Percentiles rank a stretch among this genome's conserved stretches.
Evolutionary conservation across 768 basidiomycete genomes (phyloP).

Genomic region (Pleurotus djamor): DNA sequence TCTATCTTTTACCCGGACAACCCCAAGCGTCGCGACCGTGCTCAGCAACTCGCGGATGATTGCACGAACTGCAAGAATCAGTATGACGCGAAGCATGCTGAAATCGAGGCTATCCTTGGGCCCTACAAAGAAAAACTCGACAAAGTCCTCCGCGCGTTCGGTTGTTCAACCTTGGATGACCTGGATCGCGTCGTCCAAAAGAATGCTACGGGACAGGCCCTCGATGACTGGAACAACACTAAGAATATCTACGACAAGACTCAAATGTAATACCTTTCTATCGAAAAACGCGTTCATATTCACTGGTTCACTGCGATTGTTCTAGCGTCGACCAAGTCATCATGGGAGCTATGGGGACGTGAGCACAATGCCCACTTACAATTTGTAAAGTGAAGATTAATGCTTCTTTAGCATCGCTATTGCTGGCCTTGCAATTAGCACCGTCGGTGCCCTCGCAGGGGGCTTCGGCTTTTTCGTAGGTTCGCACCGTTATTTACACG

Average conservation of each 20-base stretch:
- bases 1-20: conserved; percentile 15
- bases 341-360: conserved; percentile 11
- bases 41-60: conserved; percentile 13
- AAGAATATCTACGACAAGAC: conserved; percentile 11
- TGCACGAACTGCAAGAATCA: conserved; percentile 9
- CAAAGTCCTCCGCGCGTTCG: conserved; percentile 11
- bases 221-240: conserved; percentile 11
- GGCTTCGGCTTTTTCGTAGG: conserved; percentile 14
- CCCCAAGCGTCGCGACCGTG: conserved; percentile 11
- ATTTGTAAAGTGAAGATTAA: neutral
- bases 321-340: conserved; percentile 12
- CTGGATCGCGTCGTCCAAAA: conserved; percentile 9
- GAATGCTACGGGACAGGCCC: conserved; percentile 11
- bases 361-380: neutral
- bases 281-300: neutral
- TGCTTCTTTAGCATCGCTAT: conserved; percentile 9
- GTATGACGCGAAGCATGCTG: conserved; percentile 8
- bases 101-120: conserved; percentile 11
- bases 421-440: conserved; percentile 10
- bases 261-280: conserved; percentile 3
- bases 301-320: neutral
- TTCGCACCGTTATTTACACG: neutral
- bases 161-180: conserved; percentile 10
- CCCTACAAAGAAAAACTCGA: conserved; percentile 12
- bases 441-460: conserved; percentile 11